Evolutionary conservation across 129 eudicot genomes (phyloP).

Genomic region (Centella asiatica): DNA sequence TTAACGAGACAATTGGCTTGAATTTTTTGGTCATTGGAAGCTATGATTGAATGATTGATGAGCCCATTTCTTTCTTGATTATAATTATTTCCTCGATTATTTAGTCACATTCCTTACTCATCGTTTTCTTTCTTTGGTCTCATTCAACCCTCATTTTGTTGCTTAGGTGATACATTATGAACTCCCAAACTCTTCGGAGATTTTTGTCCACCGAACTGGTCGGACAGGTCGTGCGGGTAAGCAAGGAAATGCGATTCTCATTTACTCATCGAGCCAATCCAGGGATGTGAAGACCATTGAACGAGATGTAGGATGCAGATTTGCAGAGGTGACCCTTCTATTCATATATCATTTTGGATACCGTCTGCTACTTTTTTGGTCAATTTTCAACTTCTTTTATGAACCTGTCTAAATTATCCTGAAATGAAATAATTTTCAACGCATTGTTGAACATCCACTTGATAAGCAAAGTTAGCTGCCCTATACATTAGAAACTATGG

Average conservation of each 20-base stretch:
- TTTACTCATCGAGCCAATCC: conserved; percentile 47
- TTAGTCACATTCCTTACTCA: not conserved
- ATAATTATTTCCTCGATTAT: not conserved
- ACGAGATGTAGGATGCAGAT: conserved; percentile 73
- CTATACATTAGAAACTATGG: too few relatives aligned
- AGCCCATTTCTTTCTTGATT: too few relatives aligned
- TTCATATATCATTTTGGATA: not conserved
- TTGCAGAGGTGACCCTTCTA: conserved; percentile 39
- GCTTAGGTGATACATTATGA: conserved; percentile 76
- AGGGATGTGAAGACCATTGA: conserved; percentile 59
- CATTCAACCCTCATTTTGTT: not conserved
- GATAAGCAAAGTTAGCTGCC: too few relatives aligned
- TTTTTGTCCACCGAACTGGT: conserved; percentile 88
- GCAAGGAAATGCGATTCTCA: conserved; percentile 78
- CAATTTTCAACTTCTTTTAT: not conserved
- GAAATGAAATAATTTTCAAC: too few relatives aligned
- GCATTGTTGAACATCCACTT: too few relatives aligned
- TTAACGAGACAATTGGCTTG: too few relatives aligned
- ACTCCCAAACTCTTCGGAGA: conserved; percentile 70
- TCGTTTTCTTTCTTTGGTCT: not conserved
- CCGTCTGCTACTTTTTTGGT: not conserved
- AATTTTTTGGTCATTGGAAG: too few relatives aligned
- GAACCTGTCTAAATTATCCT: too few relatives aligned
- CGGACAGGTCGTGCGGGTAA: conserved; percentile 98
- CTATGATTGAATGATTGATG: too few relatives aligned